Evolutionary conservation across 2,329 filamentous ascomycete genomes (phyloP).

Genomic region (Cryphonectria naterciae): DNA sequence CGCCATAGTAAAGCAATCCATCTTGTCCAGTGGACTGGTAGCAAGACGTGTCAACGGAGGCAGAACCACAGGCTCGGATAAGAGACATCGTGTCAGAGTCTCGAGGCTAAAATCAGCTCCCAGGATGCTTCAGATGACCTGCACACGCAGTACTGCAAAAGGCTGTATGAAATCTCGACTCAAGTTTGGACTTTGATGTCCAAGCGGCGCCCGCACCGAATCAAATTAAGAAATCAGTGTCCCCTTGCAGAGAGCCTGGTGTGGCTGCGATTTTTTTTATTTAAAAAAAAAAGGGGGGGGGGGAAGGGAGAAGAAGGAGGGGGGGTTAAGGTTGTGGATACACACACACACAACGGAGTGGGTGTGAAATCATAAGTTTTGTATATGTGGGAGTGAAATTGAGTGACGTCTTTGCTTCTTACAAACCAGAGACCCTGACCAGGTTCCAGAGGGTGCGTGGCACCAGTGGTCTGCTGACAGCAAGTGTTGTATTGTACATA

Average conservation of each 20-base stretch:
- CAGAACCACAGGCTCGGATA: background rate
- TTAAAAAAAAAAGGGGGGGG: background rate
- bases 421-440: background rate
- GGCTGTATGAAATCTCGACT: background rate
- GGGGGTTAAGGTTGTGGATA: background rate
- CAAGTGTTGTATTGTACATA: background rate
- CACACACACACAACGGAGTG: conserved; percentile 15
- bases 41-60: background rate
- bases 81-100: background rate
- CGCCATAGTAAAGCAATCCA: background rate
- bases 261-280: background rate
- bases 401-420: conserved; percentile 4
- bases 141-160: background rate
- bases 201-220: background rate
- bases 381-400: conserved; percentile 5
- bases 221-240: background rate
- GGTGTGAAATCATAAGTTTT: conserved; percentile 20
- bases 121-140: background rate
- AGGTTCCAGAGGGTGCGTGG: conserved; percentile 15
- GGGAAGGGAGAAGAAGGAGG: background rate
- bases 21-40: background rate
- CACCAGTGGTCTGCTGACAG: conserved; percentile 15
- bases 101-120: background rate
- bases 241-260: background rate
- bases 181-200: background rate